Conservation (phyloP, 2,329 filamentous ascomycete genomes). For the Aspergillus brasiliensis region DNA sequence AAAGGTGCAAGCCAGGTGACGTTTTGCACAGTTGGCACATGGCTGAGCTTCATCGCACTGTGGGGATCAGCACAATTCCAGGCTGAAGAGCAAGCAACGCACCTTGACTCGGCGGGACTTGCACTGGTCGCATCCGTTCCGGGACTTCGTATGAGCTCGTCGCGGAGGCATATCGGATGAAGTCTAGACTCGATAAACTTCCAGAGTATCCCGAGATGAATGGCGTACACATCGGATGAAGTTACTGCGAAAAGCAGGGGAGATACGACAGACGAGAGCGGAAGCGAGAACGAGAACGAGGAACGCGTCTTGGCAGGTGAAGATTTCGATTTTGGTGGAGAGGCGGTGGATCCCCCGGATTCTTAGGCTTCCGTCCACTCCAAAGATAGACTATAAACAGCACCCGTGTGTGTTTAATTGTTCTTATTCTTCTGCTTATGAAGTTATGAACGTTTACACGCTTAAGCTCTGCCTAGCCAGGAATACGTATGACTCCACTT, state of each 20-base stretch:
- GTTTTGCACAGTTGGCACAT: slow-evolving; percentile 29
- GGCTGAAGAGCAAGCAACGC: neutral
- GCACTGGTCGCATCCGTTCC: slow-evolving; percentile 31
- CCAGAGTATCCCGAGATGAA: neutral
- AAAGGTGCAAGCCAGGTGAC: slow-evolving; percentile 21
- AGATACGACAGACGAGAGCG: neutral
- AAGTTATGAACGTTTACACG: too few species aligned
- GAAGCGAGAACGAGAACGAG: neutral
- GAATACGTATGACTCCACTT: too few species aligned
- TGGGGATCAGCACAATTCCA: neutral
- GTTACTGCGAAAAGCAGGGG: neutral
- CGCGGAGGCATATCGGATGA: slow-evolving; percentile 22
- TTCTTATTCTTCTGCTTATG: too few species aligned
- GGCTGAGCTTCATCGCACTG: slow-evolving; percentile 32
- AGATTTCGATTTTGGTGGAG: neutral
- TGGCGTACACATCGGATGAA: neutral
- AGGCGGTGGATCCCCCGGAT: neutral
- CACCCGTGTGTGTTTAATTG: too few species aligned
- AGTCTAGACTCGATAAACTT: too few species aligned
- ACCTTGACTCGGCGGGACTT: slow-evolving; percentile 30
- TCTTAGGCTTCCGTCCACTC: neutral
- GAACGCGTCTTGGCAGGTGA: neutral
- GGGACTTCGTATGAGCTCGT: slow-evolving; percentile 30
- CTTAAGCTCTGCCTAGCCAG: too few species aligned
- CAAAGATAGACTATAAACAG: too few species aligned